Conservation (phyloP, 1,284 basidiomycete species). For the Phellopilus nigrolimitatus region DNA sequence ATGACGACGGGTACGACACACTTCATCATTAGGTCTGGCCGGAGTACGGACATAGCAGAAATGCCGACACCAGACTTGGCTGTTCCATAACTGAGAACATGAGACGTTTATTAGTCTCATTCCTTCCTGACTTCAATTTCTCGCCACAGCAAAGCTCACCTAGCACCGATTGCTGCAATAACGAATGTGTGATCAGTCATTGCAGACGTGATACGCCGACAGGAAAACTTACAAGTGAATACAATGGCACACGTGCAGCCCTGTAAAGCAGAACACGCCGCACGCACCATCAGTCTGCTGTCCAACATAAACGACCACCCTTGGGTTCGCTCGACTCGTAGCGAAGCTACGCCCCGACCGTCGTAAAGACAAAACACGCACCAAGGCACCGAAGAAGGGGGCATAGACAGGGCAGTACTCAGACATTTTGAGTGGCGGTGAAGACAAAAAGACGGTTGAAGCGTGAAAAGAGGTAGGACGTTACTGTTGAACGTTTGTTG, state of each 20-base stretch:
- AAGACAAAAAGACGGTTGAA: not conserved
- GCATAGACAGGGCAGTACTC: constrained; percentile 93
- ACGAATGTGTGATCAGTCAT: constrained; percentile 14
- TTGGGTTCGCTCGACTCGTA: constrained; percentile 7
- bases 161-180: constrained; percentile 62
- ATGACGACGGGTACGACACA: constrained; percentile 90
- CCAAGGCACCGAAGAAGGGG: constrained; percentile 97
- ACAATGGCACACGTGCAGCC: constrained; percentile 96
- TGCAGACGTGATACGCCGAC: not conserved
- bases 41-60: constrained; percentile 95
- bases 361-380: constrained; percentile 35
- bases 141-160: constrained; percentile 37
- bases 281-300: not conserved
- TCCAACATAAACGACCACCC: not conserved
- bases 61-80: constrained; percentile 99
- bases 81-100: constrained; percentile 72
- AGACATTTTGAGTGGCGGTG: constrained; percentile 53
- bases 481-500: not conserved
- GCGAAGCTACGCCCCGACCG: constrained; percentile 9
- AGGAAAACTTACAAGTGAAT: constrained; percentile 80
- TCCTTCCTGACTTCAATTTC: constrained; percentile 11
- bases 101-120: constrained; percentile 10
- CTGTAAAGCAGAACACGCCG: constrained; percentile 35
- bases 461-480: not conserved
- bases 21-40: constrained; percentile 95